These are phyloP conservation scores for Cystobasidiaceae sp. DNA, from an alignment of 1,284 basidiomycete genomes.

Conservation along the genomic window DNA sequence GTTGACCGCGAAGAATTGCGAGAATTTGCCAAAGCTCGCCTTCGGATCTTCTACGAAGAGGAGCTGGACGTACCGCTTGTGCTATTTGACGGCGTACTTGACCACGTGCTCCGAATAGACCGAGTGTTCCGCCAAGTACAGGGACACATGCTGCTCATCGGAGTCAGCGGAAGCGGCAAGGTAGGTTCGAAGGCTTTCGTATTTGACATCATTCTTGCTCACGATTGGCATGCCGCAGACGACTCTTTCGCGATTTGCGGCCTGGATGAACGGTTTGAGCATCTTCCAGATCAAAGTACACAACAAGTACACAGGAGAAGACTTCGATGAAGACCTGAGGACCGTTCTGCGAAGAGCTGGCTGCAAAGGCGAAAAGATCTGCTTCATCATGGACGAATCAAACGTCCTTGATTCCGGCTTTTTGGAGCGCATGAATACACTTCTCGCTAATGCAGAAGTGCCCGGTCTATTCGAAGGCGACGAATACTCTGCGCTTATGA, in stretches of 20 bases:
- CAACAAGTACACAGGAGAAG: constrained; percentile 95
- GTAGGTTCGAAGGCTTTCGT: constrained; percentile 53
- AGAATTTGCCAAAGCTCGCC: constrained; percentile 92
- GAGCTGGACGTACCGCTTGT: constrained; percentile 98
- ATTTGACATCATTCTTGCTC: neutral
- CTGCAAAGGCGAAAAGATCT: constrained; percentile 97
- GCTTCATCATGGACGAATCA: constrained; percentile 99
- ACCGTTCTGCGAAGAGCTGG: constrained; percentile 88
- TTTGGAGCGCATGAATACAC: constrained; percentile 97
- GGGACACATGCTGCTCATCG: constrained; percentile 92
- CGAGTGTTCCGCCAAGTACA: constrained; percentile 98
- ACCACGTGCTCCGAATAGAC: constrained; percentile 94
- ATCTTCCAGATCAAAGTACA: constrained; percentile 99
- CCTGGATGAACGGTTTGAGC: constrained; percentile 98
- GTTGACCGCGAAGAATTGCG: constrained; percentile 89
- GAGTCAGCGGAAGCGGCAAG: constrained; percentile 96
- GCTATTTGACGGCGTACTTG: constrained; percentile 95
- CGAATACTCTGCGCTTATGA: constrained; percentile 93
- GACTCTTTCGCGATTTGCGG: constrained; percentile 94
- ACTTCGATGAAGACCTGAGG: constrained; percentile 96
- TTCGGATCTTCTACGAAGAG: constrained; percentile 94
- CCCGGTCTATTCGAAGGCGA: constrained; percentile 98
- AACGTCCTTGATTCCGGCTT: constrained; percentile 98
- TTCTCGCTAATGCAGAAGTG: constrained; percentile 98
- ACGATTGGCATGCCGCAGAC: constrained; percentile 57